phyloP scores from a whole-genome alignment of 2,329 filamentous ascomycete species.

The Phoma sp. region DNA sequence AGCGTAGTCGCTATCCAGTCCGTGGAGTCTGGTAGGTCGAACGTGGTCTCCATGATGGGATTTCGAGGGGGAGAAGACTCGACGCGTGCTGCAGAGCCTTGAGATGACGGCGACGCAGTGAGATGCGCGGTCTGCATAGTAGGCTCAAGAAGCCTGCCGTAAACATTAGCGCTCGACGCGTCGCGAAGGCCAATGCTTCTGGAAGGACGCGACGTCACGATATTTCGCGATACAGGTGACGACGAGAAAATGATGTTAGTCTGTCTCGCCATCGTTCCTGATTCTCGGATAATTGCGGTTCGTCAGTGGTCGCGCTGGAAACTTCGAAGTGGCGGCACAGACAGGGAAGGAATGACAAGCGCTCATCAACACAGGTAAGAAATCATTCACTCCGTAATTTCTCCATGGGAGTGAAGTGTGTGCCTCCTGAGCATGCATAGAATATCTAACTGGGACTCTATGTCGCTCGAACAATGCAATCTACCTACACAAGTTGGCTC shows the following conservation, averaged over 20 bases:
- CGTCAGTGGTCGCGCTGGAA: neutral
- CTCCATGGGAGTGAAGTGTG: too few species aligned
- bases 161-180: conserved; percentile 7
- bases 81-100: conserved; percentile 1
- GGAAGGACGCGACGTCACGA: conserved; percentile 8
- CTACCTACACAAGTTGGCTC: neutral
- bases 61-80: conserved; percentile 6
- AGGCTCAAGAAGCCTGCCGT: conserved; percentile 21
- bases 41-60: conserved; percentile 38
- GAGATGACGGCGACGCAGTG: conserved; percentile 14
- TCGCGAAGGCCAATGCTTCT: conserved; percentile 14
- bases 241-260: neutral
- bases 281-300: too few species aligned
- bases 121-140: conserved; percentile 12
- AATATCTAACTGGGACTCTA: neutral
- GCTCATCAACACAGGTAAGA: neutral
- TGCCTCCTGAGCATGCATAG: neutral
- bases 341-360: neutral
- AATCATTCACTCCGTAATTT: neutral
- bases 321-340: neutral
- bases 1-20: conserved; percentile 81
- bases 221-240: neutral
- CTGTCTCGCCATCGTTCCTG: neutral
- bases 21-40: conserved; percentile 73
- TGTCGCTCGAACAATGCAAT: neutral